Conservation (phyloP, 257 asterid genomes). For the Cordia subcordata region DNA sequence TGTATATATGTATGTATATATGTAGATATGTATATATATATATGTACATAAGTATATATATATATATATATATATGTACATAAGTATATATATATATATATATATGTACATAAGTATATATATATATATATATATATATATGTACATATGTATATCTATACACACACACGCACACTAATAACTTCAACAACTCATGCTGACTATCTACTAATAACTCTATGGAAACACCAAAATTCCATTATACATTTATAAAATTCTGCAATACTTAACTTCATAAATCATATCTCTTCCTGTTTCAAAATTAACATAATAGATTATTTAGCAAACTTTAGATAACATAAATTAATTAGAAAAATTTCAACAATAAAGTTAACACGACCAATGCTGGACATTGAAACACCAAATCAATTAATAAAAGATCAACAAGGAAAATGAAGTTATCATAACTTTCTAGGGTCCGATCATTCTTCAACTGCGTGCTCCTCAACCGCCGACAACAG, state of each 20-base stretch:
- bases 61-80: background rate
- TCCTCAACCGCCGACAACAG: background rate
- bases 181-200: no score
- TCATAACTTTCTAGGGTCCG: slow-evolving; percentile 42
- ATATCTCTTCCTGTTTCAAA: no score
- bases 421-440: slow-evolving; percentile 6
- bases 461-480: slow-evolving; percentile 38
- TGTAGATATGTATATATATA: background rate
- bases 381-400: background rate
- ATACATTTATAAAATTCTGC: no score
- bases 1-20: background rate
- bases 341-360: no score
- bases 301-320: no score
- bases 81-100: background rate
- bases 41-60: background rate
- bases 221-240: no score
- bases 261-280: no score
- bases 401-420: no score
- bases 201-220: no score
- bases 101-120: background rate
- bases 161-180: no score
- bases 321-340: no score
- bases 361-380: no score
- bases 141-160: background rate
- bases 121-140: background rate